A percentile compares a stretch with the other conserved stretches of the same genome.
These are phyloP conservation scores for Yamadazyma jaroonii DNA, from an alignment of 1,139 yeast species.

Conservation along the genomic window DNA sequence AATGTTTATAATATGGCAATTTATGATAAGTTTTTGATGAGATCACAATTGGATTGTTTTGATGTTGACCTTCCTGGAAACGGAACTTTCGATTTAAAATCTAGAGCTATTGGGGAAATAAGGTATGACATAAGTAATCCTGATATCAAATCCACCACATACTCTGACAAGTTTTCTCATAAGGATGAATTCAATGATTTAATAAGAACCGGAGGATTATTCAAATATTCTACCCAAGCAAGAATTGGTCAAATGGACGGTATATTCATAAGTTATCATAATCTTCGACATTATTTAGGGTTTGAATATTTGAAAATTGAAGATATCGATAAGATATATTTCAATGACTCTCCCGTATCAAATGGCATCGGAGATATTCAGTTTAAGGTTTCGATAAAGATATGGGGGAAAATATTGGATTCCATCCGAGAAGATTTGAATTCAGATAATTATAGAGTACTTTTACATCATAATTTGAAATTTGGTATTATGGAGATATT, in stretches of 20 bases:
- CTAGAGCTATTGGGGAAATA: conserved; percentile 86
- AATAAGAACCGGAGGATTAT: conserved; percentile 64
- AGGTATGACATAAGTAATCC: conserved; percentile 74
- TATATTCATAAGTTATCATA: conserved; percentile 88
- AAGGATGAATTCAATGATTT: conserved; percentile 73
- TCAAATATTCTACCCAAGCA: conserved; percentile 88
- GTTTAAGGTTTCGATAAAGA: conserved; percentile 58
- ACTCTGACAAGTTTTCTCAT: conserved; percentile 21
- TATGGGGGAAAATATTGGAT: conserved; percentile 56
- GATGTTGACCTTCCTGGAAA: conserved; percentile 80
- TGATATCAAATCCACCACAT: conserved; percentile 49
- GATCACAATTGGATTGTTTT: conserved; percentile 89
- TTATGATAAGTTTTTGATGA: conserved; percentile 66
- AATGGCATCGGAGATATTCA: conserved; percentile 66
- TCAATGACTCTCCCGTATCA: conserved; percentile 24
- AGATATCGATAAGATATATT: conserved; percentile 57
- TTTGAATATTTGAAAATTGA: conserved; percentile 81
- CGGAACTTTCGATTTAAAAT: conserved; percentile 89
- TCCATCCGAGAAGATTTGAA: conserved; percentile 27
- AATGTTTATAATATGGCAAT: conserved; percentile 68
- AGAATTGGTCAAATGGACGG: conserved; percentile 98
- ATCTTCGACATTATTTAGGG: conserved; percentile 77
- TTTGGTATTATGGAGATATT: conserved; percentile 21
- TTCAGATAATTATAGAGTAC: conserved; percentile 25
- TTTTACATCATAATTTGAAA: conserved; percentile 14